A percentile compares a stretch with the other conserved stretches of the same genome.
Evolutionary conservation across 257 asterid genomes (phyloP).

Genomic region (Nicotiana otophora): DNA sequence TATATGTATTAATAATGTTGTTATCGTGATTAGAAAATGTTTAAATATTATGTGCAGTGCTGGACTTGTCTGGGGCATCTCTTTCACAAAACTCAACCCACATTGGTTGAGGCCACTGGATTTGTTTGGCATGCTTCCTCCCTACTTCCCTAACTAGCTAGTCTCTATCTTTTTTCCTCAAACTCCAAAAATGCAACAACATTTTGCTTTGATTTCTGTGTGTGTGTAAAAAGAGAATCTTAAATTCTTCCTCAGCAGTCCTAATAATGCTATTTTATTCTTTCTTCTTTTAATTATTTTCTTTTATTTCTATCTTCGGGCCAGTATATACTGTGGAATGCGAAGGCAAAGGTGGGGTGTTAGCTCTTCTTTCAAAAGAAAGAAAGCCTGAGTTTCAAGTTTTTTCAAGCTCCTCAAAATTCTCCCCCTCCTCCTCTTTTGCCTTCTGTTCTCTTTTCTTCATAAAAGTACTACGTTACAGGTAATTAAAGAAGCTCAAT

Average conservation of each 20-base stretch:
- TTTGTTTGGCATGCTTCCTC: conserved; percentile 70
- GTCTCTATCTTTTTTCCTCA: conserved; percentile 29
- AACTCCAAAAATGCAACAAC: conserved; percentile 29
- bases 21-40: conserved; percentile 12
- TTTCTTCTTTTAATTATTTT: background rate
- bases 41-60: conserved; percentile 22
- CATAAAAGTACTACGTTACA: background rate
- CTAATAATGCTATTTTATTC: conserved; percentile 15
- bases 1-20: background rate
- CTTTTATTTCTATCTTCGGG: background rate
- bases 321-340: conserved; percentile 2
- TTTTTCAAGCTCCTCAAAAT: background rate
- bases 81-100: conserved; percentile 43
- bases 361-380: background rate
- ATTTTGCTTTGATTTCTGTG: conserved; percentile 67
- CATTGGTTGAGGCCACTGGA: conserved; percentile 57
- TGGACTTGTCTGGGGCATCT: conserved; percentile 71
- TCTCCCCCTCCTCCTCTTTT: background rate
- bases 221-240: conserved; percentile 29
- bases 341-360: background rate
- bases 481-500: background rate
- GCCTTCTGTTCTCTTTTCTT: background rate
- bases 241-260: conserved; percentile 29
- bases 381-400: background rate
- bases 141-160: background rate